Conservation (phyloP, 163 green algal species). For the Scenedesmus sp. region DNA sequence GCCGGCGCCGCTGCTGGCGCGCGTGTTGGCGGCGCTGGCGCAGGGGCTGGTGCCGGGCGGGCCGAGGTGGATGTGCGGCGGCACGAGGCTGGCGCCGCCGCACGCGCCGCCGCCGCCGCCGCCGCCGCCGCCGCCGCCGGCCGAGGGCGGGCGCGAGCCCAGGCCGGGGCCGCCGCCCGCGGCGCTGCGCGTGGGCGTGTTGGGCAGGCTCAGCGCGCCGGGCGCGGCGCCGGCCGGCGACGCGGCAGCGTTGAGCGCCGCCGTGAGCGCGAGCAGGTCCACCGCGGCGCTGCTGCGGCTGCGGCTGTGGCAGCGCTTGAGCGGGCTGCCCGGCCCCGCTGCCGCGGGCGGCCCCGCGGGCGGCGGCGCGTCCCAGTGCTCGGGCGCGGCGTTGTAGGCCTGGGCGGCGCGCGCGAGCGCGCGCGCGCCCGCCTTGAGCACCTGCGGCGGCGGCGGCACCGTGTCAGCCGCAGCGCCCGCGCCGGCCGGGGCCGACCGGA, state of each 20-base stretch:
- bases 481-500: too few relatives aligned
- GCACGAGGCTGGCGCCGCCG: background rate
- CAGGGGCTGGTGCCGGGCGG: constrained; percentile 3
- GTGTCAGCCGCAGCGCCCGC: too few relatives aligned
- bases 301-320: constrained; percentile 20
- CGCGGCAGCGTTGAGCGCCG: too few relatives aligned
- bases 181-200: background rate
- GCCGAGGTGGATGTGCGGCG: constrained; percentile 4
- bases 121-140: background rate
- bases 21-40: background rate
- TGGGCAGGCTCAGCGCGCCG: background rate
- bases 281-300: constrained; percentile 27
- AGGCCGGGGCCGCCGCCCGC: background rate
- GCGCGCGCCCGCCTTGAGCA: constrained; percentile 48
- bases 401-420: constrained; percentile 12
- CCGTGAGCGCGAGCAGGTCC: constrained; percentile 9
- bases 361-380: background rate
- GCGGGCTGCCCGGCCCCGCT: background rate
- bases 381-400: constrained; percentile 23
- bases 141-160: background rate
- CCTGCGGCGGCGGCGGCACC: constrained; percentile 6
- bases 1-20: background rate
- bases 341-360: background rate
- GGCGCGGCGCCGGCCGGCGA: background rate
- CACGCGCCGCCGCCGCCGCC: background rate